Evolutionary conservation across 2,329 filamentous ascomycete species (phyloP).

Genomic region (Aspergillus fijiensis): DNA sequence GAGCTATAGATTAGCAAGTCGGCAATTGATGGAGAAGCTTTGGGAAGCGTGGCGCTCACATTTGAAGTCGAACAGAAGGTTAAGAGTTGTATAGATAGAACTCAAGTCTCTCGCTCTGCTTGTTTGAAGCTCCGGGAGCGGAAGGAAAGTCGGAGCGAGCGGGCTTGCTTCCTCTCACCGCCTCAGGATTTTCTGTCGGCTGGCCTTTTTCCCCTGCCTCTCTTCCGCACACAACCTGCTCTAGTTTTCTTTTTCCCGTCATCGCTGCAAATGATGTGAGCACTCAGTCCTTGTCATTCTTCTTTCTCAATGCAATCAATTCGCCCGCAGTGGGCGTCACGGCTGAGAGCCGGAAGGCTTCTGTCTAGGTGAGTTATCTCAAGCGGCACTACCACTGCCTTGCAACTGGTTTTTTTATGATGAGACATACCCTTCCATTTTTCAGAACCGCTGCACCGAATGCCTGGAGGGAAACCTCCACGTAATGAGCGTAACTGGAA

Average conservation of each 20-base stretch:
- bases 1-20: not conserved
- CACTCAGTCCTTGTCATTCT: conserved; percentile 14
- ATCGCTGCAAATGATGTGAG: conserved; percentile 26
- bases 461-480: conserved; percentile 39
- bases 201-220: not conserved
- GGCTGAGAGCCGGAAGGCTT: conserved; percentile 30
- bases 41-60: not conserved
- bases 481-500: conserved; percentile 46
- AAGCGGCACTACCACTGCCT: conserved; percentile 6
- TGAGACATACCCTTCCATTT: conserved; percentile 42
- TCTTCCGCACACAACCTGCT: conserved; percentile 13
- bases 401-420: conserved; percentile 33
- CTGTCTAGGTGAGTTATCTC: conserved; percentile 35
- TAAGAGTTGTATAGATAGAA: not conserved
- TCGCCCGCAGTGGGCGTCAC: conserved; percentile 37
- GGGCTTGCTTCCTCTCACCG: conserved; percentile 12
- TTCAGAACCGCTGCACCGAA: conserved; percentile 71
- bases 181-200: conserved; percentile 19
- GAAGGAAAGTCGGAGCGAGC: conserved; percentile 11
- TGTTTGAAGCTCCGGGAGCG: conserved; percentile 13
- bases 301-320: conserved; percentile 40
- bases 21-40: not conserved
- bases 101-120: not conserved
- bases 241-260: conserved; percentile 12
- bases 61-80: not conserved